phyloP scores from a whole-genome alignment of 2,329 filamentous ascomycete species.

The Huntiella abstrusa region DNA sequence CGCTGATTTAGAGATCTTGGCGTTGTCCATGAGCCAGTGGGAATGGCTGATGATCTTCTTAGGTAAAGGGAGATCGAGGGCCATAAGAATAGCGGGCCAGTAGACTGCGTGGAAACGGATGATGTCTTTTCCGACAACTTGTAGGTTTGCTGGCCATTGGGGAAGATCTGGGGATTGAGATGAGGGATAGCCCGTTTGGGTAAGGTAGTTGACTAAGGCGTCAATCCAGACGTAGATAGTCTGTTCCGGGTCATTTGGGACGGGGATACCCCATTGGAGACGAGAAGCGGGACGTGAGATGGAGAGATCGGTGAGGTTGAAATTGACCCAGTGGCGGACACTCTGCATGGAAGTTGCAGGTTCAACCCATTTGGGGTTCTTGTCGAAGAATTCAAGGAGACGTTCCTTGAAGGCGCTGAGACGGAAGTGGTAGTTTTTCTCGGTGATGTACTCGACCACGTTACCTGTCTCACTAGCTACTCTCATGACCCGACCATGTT shows the following conservation, averaged over 20 bases:
- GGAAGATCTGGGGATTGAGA: constrained; percentile 32
- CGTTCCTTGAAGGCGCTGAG: constrained; percentile 65
- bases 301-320: constrained; percentile 70
- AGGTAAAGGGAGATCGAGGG: constrained; percentile 60
- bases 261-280: constrained; percentile 71
- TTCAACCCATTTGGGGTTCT: constrained; percentile 60
- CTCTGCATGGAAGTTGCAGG: constrained; percentile 58
- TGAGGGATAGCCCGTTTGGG: constrained; percentile 42
- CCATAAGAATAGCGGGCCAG: constrained; percentile 92
- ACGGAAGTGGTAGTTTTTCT: constrained; percentile 88
- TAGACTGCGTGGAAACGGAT: constrained; percentile 92
- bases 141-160: constrained; percentile 80
- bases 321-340: constrained; percentile 56
- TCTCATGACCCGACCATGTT: constrained; percentile 68
- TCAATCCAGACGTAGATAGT: constrained; percentile 98
- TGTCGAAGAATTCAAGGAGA: constrained; percentile 59
- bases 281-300: constrained; percentile 66
- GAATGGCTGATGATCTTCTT: constrained; percentile 71
- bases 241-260: constrained; percentile 66
- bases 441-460: constrained; percentile 85
- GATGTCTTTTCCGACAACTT: constrained; percentile 93
- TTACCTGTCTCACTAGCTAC: constrained; percentile 74
- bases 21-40: constrained; percentile 82
- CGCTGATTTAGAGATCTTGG: constrained; percentile 92
- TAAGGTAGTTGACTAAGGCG: constrained; percentile 84